Conservation (phyloP, 371 early-diverging fungal species). For the Mortierella sp. region DNA sequence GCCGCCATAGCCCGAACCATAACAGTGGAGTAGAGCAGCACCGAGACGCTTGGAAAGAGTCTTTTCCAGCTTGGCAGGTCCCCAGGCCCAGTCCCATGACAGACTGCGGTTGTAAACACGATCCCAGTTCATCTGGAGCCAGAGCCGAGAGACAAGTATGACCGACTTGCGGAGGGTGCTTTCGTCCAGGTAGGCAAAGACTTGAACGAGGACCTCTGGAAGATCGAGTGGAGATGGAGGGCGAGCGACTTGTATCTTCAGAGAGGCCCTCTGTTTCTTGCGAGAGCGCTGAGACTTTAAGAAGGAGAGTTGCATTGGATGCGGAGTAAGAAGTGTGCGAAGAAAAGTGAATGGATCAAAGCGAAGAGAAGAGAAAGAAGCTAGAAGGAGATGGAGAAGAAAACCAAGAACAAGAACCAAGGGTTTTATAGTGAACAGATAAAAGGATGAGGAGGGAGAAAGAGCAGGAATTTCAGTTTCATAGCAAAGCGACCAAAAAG, state of each 20-base stretch:
- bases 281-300: background rate
- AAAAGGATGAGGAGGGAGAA: too few species aligned
- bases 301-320: background rate
- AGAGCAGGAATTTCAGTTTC: background rate
- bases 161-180: conserved; percentile 2
- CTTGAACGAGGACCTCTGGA: background rate
- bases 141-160: background rate
- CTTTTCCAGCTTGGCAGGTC: background rate
- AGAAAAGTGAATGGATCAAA: background rate
- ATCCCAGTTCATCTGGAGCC: background rate
- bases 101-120: background rate
- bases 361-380: background rate
- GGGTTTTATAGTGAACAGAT: background rate
- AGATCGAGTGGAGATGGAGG: background rate
- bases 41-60: background rate
- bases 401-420: background rate
- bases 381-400: too few species aligned
- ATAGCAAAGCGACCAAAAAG: too few species aligned
- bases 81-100: background rate
- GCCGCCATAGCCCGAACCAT: background rate
- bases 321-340: background rate
- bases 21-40: background rate
- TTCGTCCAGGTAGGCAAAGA: conserved; percentile 10
- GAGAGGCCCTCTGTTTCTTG: background rate
- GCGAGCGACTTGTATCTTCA: background rate